phyloP scores from a whole-genome alignment of 2,329 filamentous ascomycete species.

The Coleophoma eucalyptorum region DNA sequence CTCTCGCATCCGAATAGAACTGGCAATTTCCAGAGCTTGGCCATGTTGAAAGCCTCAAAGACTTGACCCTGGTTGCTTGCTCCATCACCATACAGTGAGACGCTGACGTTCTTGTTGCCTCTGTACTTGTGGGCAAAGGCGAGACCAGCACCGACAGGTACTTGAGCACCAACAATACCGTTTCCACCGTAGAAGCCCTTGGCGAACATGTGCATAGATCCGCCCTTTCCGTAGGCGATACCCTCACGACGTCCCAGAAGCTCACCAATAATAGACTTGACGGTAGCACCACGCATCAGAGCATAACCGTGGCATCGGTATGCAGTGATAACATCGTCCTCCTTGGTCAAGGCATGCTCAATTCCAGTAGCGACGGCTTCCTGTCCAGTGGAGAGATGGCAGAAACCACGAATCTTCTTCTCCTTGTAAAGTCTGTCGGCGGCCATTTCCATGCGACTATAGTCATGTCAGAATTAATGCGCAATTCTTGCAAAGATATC shows the following conservation, averaged over 20 bases:
- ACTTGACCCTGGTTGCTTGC: conserved; percentile 99
- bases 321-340: conserved; percentile 93
- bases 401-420: conserved; percentile 99
- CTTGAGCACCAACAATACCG: conserved; percentile 98
- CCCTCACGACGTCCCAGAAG: conserved; percentile 91
- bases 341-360: conserved; percentile 87
- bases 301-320: conserved; percentile 99
- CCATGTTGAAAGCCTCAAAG: conserved; percentile 99
- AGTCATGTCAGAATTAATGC: neutral
- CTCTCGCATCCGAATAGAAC: conserved; percentile 97
- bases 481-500: neutral
- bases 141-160: conserved; percentile 92
- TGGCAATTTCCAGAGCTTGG: conserved; percentile 96
- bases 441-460: conserved; percentile 98
- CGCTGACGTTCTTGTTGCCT: conserved; percentile 77
- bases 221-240: conserved; percentile 98
- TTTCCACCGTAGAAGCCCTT: conserved; percentile 98
- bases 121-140: conserved; percentile 97
- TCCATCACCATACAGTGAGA: conserved; percentile 95
- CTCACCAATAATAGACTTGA: conserved; percentile 94
- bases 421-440: conserved; percentile 99
- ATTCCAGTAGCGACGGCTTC: conserved; percentile 97
- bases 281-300: conserved; percentile 87
- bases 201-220: conserved; percentile 99
- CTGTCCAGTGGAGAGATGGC: conserved; percentile 95